phyloP scores from a whole-genome alignment of 192 early-diverging fungal genomes.

The Funneliformis geosporum region DNA sequence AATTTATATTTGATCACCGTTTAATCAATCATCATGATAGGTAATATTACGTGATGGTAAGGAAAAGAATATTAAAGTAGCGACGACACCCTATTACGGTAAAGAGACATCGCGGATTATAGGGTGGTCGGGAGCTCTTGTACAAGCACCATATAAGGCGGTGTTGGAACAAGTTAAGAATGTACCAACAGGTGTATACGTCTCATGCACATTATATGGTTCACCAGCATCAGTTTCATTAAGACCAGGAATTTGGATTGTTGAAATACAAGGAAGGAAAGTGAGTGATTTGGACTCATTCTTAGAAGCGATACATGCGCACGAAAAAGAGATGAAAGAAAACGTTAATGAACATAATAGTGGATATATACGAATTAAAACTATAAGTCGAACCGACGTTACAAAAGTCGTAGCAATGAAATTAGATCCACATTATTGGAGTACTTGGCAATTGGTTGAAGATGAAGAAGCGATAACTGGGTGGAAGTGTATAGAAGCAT shows the following conservation, averaged over 20 bases:
- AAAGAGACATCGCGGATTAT: conserved; percentile 68
- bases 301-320: conserved; percentile 51
- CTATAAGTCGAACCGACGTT: conserved; percentile 53
- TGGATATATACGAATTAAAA: conserved; percentile 63
- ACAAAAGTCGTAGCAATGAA: conserved; percentile 73
- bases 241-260: conserved; percentile 72
- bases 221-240: conserved; percentile 66
- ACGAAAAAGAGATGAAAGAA: conserved; percentile 53
- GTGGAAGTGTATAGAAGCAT: conserved; percentile 41
- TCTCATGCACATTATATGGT: conserved; percentile 58
- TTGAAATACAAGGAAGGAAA: conserved; percentile 64
- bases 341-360: conserved; percentile 47
- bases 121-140: conserved; percentile 81
- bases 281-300: conserved; percentile 67
- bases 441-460: conserved; percentile 64
- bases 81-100: conserved; percentile 57
- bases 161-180: conserved; percentile 67
- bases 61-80: conserved; percentile 65
- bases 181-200: conserved; percentile 66
- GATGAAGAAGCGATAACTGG: conserved; percentile 49
- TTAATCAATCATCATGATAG: conserved; percentile 30
- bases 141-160: conserved; percentile 73
- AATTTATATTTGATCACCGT: neutral
- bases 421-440: conserved; percentile 77
- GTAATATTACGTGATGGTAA: conserved; percentile 71